phyloP scores from a whole-genome alignment of 2,329 filamentous ascomycete species.

The Colletotrichum gloeosporioides region DNA sequence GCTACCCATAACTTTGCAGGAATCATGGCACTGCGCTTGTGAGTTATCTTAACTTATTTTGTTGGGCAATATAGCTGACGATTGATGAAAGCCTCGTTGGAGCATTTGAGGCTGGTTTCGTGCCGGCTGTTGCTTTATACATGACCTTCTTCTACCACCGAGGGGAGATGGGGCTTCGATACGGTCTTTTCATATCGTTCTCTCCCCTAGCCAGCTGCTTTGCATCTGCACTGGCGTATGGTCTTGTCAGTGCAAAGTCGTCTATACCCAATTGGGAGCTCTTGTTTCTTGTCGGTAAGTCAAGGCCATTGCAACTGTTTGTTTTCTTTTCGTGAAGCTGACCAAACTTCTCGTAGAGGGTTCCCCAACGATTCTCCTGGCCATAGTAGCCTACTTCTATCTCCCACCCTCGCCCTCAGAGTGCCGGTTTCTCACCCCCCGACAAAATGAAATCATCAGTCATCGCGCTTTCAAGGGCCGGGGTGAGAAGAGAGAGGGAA shows the following conservation, averaged over 20 bases:
- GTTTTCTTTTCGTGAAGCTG: too few relatives aligned
- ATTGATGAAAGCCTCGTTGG: conserved; percentile 32
- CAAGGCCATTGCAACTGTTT: background rate
- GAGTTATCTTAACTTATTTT: conserved; percentile 22
- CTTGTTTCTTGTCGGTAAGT: conserved; percentile 61
- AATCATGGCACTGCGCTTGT: conserved; percentile 39
- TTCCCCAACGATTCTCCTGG: conserved; percentile 61
- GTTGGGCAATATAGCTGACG: conserved; percentile 21
- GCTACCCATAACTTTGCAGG: conserved; percentile 36
- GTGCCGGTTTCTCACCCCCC: conserved; percentile 58
- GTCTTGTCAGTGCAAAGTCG: conserved; percentile 63
- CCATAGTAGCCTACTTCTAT: conserved; percentile 58
- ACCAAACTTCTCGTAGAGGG: conserved; percentile 46
- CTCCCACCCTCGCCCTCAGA: conserved; percentile 57
- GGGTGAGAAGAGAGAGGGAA: conserved; percentile 51
- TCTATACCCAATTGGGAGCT: conserved; percentile 68
- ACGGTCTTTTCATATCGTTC: conserved; percentile 73
- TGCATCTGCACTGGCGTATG: conserved; percentile 69
- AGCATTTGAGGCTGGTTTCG: conserved; percentile 48
- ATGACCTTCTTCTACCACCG: conserved; percentile 53
- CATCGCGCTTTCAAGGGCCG: conserved; percentile 51
- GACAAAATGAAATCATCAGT: conserved; percentile 63
- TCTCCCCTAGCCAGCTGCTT: conserved; percentile 73
- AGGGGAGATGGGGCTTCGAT: conserved; percentile 71
- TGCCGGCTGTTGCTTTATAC: conserved; percentile 45